Percentiles rank a stretch among this genome's conserved stretches.
These are phyloP conservation scores for Epichloe typhina DNA, from an alignment of 2,329 filamentous ascomycete genomes.

Conservation along the genomic window DNA sequence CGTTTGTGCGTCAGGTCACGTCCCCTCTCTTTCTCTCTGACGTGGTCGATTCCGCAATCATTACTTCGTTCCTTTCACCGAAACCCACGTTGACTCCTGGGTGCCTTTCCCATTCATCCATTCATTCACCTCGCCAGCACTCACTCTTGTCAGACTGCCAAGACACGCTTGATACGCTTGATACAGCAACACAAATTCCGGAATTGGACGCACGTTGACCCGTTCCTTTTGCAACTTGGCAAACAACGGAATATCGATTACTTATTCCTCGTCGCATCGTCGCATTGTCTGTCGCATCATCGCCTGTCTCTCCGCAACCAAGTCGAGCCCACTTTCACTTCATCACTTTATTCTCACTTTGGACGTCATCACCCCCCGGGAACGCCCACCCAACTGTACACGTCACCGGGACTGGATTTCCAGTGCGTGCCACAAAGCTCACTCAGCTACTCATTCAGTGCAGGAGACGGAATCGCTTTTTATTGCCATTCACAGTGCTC, in stretches of 20 bases:
- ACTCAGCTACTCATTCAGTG: background rate
- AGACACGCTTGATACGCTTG: background rate
- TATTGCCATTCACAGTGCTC: conserved; percentile 1
- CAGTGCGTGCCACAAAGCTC: background rate
- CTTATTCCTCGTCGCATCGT: background rate
- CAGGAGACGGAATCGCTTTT: background rate
- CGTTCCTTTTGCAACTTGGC: conserved; percentile 13
- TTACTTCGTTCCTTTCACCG: conserved; percentile 5
- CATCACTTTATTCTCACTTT: conserved; percentile 4
- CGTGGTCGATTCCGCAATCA: background rate
- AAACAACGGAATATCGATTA: background rate
- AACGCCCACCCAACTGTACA: background rate
- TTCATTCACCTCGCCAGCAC: background rate
- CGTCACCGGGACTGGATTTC: conserved; percentile 10
- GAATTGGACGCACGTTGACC: conserved; percentile 14
- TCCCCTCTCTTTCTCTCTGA: conserved; percentile 8
- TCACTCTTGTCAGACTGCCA: background rate
- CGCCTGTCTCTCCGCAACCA: background rate
- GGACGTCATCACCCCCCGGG: background rate
- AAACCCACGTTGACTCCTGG: conserved; percentile 5
- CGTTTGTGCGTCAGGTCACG: conserved; percentile 8
- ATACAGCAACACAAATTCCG: background rate
- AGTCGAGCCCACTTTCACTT: background rate
- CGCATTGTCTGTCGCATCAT: background rate
- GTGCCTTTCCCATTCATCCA: background rate